Conservation (phyloP, 2,329 filamentous ascomycete genomes). For the Cordyceps militaris region DNA sequence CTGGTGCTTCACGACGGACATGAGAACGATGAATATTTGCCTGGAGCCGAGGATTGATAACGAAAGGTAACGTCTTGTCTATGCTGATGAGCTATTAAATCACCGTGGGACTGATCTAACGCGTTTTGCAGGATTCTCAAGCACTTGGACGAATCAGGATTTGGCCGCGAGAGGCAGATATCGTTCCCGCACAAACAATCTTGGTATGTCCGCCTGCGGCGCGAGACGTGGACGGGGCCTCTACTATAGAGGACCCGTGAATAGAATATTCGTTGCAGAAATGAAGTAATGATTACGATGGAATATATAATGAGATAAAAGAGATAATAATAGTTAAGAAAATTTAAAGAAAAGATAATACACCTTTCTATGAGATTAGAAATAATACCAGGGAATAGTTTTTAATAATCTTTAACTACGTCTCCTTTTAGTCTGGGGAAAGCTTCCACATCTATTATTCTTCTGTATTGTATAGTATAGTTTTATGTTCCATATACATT, state of each 20-base stretch:
- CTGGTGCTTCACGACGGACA: slow-evolving; percentile 70
- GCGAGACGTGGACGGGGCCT: slow-evolving; percentile 75
- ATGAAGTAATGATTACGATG: not conserved
- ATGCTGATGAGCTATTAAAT: not conserved
- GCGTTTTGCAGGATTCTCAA: slow-evolving; percentile 28
- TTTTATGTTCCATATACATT: no score
- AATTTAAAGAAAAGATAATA: no score
- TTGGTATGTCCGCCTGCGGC: slow-evolving; percentile 71
- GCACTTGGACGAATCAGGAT: slow-evolving; percentile 70
- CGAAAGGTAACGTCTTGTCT: slow-evolving; percentile 54
- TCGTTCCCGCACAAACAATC: slow-evolving; percentile 89
- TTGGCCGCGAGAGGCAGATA: slow-evolving; percentile 80
- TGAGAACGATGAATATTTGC: slow-evolving; percentile 73
- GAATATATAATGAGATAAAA: not conserved
- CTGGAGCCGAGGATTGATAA: slow-evolving; percentile 92
- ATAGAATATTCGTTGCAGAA: not conserved
- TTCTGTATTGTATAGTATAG: no score
- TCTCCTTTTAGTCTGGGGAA: no score
- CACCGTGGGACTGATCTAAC: slow-evolving; percentile 8
- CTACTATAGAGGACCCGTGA: slow-evolving; percentile 34
- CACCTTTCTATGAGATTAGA: not conserved
- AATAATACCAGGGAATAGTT: no score
- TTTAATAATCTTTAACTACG: no score
- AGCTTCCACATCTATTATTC: no score
- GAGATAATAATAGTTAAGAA: not conserved